Percentiles rank a stretch among this genome's conserved stretches.
phyloP scores from a whole-genome alignment of 148 eudicot species.

The Cornus controversa region DNA sequence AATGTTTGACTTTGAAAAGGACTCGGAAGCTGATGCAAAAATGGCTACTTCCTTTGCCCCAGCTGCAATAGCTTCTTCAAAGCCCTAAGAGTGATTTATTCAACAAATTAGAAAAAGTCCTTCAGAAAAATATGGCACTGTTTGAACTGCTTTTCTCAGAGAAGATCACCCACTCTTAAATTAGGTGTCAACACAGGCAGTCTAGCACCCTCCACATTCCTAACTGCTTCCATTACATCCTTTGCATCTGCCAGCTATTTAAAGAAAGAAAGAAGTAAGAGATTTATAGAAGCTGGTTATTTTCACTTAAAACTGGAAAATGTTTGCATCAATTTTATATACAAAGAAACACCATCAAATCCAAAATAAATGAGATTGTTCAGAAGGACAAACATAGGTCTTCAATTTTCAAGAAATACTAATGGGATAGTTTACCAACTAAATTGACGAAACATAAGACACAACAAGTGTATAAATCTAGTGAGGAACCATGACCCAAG shows the following conservation, averaged over 20 bases:
- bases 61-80: conserved; percentile 93
- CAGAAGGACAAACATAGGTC: neutral
- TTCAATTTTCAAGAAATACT: neutral
- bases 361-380: neutral
- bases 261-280: neutral
- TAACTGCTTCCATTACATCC: conserved; percentile 71
- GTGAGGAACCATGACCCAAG: neutral
- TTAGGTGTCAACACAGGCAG: conserved; percentile 93
- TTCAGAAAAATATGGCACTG: neutral
- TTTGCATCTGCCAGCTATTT: conserved; percentile 82
- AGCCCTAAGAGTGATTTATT: conserved; percentile 54
- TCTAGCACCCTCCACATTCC: conserved; percentile 46
- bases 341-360: neutral
- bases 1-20: conserved; percentile 91
- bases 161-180: conserved; percentile 57
- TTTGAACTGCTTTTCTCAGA: neutral
- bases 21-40: conserved; percentile 97
- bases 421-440: neutral
- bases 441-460: neutral
- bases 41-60: conserved; percentile 98
- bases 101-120: neutral
- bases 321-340: neutral
- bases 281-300: neutral
- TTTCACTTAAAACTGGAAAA: neutral
- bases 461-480: neutral